These are phyloP conservation scores for Aspergillus spinulosporus DNA, from an alignment of 2,329 filamentous ascomycete species.

Conservation along the genomic window DNA sequence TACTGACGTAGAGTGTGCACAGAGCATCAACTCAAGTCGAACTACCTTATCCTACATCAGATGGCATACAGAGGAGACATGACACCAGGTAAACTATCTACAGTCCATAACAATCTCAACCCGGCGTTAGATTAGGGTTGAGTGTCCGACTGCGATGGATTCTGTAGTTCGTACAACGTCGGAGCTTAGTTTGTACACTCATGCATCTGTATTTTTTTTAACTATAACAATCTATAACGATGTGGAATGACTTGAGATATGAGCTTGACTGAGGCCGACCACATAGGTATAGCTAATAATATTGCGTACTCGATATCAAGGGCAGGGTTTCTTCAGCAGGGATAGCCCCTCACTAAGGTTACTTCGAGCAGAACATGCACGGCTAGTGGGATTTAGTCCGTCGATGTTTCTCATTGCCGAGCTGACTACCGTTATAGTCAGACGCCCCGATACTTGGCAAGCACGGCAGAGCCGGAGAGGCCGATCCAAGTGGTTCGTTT, in stretches of 20 bases:
- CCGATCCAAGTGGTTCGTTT: slow-evolving; percentile 4
- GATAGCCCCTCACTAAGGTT: neutral
- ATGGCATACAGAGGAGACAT: too few relatives aligned
- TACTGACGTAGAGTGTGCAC: too few relatives aligned
- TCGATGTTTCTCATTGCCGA: neutral
- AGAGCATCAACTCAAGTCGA: too few relatives aligned
- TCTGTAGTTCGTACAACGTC: neutral
- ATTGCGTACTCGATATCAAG: too few relatives aligned
- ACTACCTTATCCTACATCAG: too few relatives aligned
- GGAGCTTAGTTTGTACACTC: neutral
- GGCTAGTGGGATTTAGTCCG: neutral
- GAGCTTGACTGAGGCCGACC: neutral
- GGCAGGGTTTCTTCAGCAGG: neutral
- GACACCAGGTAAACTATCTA: too few relatives aligned
- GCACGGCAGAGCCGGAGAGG: neutral
- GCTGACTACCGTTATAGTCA: neutral
- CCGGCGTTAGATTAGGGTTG: too few relatives aligned
- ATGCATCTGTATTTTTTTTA: neutral
- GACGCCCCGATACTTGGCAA: slow-evolving; percentile 4
- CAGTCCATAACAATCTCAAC: too few relatives aligned
- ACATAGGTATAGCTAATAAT: neutral
- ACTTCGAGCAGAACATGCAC: neutral
- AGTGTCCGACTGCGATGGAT: too few relatives aligned
- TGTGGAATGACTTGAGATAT: neutral
- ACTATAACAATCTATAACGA: neutral